Evolutionary conservation across 352 stramenopile species (phyloP), one percentile per base, ranked within the genome.

Genomic region (Albugo laibachii): DNA sequence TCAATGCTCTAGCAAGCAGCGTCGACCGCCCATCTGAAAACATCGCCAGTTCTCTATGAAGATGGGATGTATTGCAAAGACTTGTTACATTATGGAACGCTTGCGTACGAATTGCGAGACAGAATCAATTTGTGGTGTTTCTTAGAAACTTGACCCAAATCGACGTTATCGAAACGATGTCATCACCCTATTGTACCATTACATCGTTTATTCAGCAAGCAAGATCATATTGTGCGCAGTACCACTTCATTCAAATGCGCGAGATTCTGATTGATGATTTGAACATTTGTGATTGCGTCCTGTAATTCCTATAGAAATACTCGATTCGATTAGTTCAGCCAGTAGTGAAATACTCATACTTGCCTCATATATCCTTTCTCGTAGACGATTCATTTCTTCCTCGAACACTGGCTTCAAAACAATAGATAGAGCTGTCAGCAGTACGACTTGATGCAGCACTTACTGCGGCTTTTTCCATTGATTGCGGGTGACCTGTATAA

Each of bases 211-310:
- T 11, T 16, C 39, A 35, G 20, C n/a, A 38, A 19, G 6, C 31
- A 21, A 20, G 13, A 13, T 36, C 18, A 2, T 19, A 52, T 13
- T n/a, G 18, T 16, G 8, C 3, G 12, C 65, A 66, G 20, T 42
- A 87, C 75, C 48, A 87, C 70, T 34, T 87, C 75, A 41, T 87
- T 84, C 16, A 84, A 54, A 43, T 87, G 75, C 45, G 84, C 75
- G 42, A 87, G 58, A 39, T 84, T 84, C 49, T 84, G 75, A 50
- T 70, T 82, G 24, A 84, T 50, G 46, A 83, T 87, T 44, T 87
- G 68, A 18, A 83, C 65, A 45, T 84, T 84, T n/a, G 71, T 83
- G 24, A 82, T 64, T 3, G 71, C 72, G 52, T 84, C 75, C 49
- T 87, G 72, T 57, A 84, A 74, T 45, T 72, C 67, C 74, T 86